Conservation (phyloP, 805 yeast species). For the Diddensiella santjacobensis region DNA sequence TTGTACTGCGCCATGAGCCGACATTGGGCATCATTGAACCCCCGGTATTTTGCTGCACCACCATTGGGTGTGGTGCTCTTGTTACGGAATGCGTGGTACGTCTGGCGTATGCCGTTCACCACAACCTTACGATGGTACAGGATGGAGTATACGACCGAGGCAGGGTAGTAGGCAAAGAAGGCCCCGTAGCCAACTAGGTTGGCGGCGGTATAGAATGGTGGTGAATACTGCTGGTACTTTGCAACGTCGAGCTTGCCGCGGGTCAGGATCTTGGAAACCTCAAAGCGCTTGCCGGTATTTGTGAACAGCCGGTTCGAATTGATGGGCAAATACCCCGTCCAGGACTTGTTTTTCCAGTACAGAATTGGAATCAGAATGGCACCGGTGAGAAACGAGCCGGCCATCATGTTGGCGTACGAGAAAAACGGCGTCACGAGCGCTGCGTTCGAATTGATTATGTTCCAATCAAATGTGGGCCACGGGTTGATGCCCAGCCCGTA, state of each 20-base stretch:
- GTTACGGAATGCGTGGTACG: constrained; percentile 14
- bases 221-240: constrained; percentile 15
- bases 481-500: constrained; percentile 44
- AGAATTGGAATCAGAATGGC: constrained; percentile 41
- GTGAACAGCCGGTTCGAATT: constrained; percentile 51
- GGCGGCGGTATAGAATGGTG: constrained; percentile 17
- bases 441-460: constrained; percentile 50
- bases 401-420: constrained; percentile 43
- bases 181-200: constrained; percentile 46
- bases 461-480: constrained; percentile 51
- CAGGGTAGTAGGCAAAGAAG: constrained; percentile 53
- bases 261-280: constrained; percentile 44
- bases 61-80: constrained; percentile 8
- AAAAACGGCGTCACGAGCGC: constrained; percentile 37
- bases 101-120: constrained; percentile 18
- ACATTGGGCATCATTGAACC: constrained; percentile 35
- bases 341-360: constrained; percentile 54
- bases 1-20: constrained; percentile 46
- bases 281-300: constrained; percentile 47
- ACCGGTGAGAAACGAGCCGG: constrained; percentile 44
- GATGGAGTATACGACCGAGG: constrained; percentile 44
- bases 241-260: constrained; percentile 6
- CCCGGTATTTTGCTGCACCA: constrained; percentile 21
- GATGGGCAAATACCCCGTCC: constrained; percentile 59
- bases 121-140: constrained; percentile 19